These are phyloP conservation scores for Gossypium turneri DNA, from an alignment of 345 rosid genomes.

Conservation along the genomic window DNA sequence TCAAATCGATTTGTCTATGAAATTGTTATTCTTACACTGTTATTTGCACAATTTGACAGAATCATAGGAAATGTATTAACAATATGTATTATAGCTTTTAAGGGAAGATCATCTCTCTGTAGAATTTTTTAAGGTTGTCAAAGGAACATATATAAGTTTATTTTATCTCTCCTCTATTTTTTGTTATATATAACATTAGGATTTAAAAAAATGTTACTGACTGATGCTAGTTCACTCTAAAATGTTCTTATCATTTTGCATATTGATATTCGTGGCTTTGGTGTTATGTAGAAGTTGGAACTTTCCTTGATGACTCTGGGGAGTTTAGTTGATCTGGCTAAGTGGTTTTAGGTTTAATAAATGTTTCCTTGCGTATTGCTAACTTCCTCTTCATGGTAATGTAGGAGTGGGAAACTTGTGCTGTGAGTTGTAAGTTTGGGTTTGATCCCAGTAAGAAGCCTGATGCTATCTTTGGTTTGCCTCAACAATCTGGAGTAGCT, in stretches of 20 bases:
- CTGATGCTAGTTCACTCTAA: neutral
- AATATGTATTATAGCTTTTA: neutral
- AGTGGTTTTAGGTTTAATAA: constrained; percentile 1
- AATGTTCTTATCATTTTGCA: neutral
- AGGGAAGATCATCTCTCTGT: neutral
- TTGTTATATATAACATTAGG: no score
- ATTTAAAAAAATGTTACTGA: neutral
- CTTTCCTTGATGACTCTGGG: neutral
- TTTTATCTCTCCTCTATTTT: neutral
- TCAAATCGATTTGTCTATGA: neutral
- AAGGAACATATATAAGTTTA: no score
- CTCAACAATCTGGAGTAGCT: constrained; percentile 38
- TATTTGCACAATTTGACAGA: neutral
- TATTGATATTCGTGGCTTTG: neutral
- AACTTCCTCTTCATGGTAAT: constrained; percentile 10
- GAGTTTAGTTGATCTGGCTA: constrained; percentile 1
- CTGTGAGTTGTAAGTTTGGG: constrained; percentile 73
- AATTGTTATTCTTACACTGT: neutral
- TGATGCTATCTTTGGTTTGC: constrained; percentile 68
- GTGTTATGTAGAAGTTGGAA: constrained; percentile 10
- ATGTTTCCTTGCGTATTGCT: neutral
- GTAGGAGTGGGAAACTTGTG: constrained; percentile 65
- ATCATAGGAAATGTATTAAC: neutral
- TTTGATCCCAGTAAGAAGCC: constrained; percentile 30
- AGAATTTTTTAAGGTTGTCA: no score